Base-by-base conservation (phyloP, 2,329 filamentous ascomycete genomes). In the Xylariaceae sp. region DNA sequence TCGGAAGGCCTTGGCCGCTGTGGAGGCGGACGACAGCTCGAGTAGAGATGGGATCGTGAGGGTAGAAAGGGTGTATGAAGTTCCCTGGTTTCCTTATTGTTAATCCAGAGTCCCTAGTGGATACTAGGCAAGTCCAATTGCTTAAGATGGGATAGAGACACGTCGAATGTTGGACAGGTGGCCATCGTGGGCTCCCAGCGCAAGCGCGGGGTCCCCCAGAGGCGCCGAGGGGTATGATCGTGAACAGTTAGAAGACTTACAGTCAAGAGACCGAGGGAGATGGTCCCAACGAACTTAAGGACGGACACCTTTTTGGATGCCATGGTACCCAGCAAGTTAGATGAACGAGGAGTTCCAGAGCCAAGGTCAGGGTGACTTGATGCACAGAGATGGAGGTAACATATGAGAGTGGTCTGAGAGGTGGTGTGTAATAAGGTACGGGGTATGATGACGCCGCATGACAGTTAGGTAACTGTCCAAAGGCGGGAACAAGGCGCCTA, bases 281-380 rank as follows among this genome's bases (percentile, higher is more conserved):
- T 84, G 45, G 91, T 95, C 68, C 93, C 93, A 63, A 97, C 88
- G 72, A 97, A 96, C 77, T 97, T 97, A 77, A 89, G 85, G 72
- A 88, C 76, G 50, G 90, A 86, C 68, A 96, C 80, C 68, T 85
- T 84, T 66, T 81, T 85, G 65, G 82, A 84, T 64, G 84, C 80
- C 83, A 91, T 89, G 73, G 70, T 78, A 49, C 50, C 66, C 55
- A 53, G 50, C 30, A 49, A 57, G 33, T 50, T 51, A 45, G 33
- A 47, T 18, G 35, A 32, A 21, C 13, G 6, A 42, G 23, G n/a
- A 33, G 20, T 39, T 15, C 13, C 18, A 33, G 27, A 45, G 42
- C 39, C 23, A 43, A 9, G 9, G 33, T 39, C 26, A 39, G n/a
- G 40, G 40, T 21, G 11, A 9, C 8, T 32, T 4, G 45, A 32